Percentiles rank a stretch among this genome's conserved stretches.
Evolutionary conservation across 2,329 filamentous ascomycete species (phyloP).

Genomic region (Calonectria henricotiae): DNA sequence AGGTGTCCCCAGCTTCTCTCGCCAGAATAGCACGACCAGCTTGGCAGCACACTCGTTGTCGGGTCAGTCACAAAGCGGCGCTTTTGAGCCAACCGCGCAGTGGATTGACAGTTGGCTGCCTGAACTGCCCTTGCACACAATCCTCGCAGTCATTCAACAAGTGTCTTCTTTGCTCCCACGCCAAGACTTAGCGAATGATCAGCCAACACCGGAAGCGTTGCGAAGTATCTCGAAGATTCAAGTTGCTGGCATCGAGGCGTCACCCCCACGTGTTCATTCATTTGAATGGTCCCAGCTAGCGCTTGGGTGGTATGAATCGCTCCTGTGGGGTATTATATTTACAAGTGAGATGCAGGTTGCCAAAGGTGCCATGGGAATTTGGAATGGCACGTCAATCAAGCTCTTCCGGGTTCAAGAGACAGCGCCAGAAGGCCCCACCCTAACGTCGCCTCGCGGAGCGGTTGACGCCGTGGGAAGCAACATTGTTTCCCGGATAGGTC

Average conservation of each 20-base stretch:
- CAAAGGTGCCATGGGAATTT: conserved; percentile 91
- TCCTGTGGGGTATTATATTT: conserved; percentile 95
- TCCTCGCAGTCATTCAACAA: conserved; percentile 83
- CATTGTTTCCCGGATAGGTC: conserved; percentile 88
- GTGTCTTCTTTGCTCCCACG: conserved; percentile 72
- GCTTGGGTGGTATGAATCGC: conserved; percentile 94
- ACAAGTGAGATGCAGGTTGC: conserved; percentile 90
- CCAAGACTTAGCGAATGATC: conserved; percentile 64
- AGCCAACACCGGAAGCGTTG: conserved; percentile 65
- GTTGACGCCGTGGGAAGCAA: conserved; percentile 95
- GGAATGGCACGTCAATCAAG: conserved; percentile 92
- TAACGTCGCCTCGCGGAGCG: conserved; percentile 89
- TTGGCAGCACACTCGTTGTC: conserved; percentile 77
- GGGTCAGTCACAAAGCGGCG: conserved; percentile 70
- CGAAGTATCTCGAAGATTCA: conserved; percentile 73
- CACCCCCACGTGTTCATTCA: conserved; percentile 83
- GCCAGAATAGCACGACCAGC: conserved; percentile 91
- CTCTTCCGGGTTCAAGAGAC: conserved; percentile 93
- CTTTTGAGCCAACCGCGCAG: conserved; percentile 83
- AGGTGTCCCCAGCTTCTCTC: conserved; percentile 84
- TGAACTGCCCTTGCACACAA: conserved; percentile 89
- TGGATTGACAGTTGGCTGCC: conserved; percentile 98
- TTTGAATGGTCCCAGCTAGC: conserved; percentile 96
- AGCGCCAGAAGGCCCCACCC: conserved; percentile 82
- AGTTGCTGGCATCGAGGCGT: conserved; percentile 82